A percentile compares a stretch with the other conserved stretches of the same genome.
Conservation (phyloP, 2,329 filamentous ascomycete species). For the Botrytis galanthina region DNA sequence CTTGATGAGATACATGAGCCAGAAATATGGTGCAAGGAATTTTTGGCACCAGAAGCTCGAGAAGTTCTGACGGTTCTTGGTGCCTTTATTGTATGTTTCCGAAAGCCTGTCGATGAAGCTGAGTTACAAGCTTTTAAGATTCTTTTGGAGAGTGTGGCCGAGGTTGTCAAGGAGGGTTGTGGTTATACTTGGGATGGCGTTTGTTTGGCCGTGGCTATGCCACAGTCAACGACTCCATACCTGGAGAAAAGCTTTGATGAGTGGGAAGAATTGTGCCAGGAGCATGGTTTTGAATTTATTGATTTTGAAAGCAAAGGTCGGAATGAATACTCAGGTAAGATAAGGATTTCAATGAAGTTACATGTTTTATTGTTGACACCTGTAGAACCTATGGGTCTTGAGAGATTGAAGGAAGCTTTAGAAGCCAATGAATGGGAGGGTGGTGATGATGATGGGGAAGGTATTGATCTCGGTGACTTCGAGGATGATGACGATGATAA, state of each 20-base stretch:
- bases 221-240: slow-evolving; percentile 33
- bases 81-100: slow-evolving; percentile 56
- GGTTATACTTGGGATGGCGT: slow-evolving; percentile 66
- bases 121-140: slow-evolving; percentile 36
- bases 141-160: slow-evolving; percentile 53
- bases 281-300: slow-evolving; percentile 61
- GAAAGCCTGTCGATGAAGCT: slow-evolving; percentile 40
- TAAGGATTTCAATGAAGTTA: neutral
- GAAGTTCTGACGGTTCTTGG: slow-evolving; percentile 63
- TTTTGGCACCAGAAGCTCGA: slow-evolving; percentile 58
- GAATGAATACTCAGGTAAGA: slow-evolving; percentile 60
- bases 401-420: slow-evolving; percentile 58
- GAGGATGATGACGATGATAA: slow-evolving; percentile 36
- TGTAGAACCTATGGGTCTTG: slow-evolving; percentile 57
- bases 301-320: slow-evolving; percentile 47
- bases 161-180: slow-evolving; percentile 55
- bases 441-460: slow-evolving; percentile 39
- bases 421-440: slow-evolving; percentile 64
- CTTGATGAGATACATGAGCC: slow-evolving; percentile 55
- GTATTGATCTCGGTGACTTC: slow-evolving; percentile 41
- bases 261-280: slow-evolving; percentile 60
- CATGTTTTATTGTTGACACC: slow-evolving; percentile 18
- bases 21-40: slow-evolving; percentile 52
- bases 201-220: slow-evolving; percentile 56
- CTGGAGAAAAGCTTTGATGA: slow-evolving; percentile 47